Base-by-base conservation (phyloP, 139 green algal genomes). In the Marvania coccoides region DNA sequence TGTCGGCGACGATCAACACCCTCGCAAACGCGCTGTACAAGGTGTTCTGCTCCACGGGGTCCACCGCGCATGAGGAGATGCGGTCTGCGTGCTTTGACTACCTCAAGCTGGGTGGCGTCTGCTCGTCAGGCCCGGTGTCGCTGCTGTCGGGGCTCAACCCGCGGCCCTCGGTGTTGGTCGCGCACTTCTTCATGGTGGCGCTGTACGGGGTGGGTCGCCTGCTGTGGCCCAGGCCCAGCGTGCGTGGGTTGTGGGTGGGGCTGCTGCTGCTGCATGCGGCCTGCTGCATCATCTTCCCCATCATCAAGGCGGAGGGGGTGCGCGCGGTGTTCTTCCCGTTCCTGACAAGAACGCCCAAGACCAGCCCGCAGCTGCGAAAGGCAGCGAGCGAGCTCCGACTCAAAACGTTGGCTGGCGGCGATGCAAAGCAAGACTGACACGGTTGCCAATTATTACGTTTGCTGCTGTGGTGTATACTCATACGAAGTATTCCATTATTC, bases 1-100 rank as follows among this genome's bases (percentile, higher is more conserved):
- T 97, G 62, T 85, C 75, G 15, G 86, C 90, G n/a, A 98, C 93
- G 56, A 97, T 98, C 80, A 98, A 98, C 90, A 98, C 93, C 7
- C 83, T 98, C 23, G 94, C 93, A 13, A 96, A 96, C 60, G 93
- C 93, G 8, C 77, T 98, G 45, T 98, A 98, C 85, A 89, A 88
- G 69, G 90, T 97, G 9, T 97, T 97, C 64, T 93, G 84, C 70
- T 84, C 70, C 58, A 77, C 71, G n/a, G 72, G 67, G 1, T 63
- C 69, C 29, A 60, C 81, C 6, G 89, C 92, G 12, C 91, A 99
- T 47, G 88, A 96, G 67, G 92, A 95, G 72, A 98, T 99, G 94
- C 80, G 90, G 5, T 77, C 90, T 48, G 93, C 93, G 2, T 98
- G 94, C 82, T 99, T 99, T 65, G 87, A 98, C 71, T 98, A 98